Percentiles rank a stretch among this genome's conserved stretches.
Conservation (phyloP, 176 grass and related monocot genomes). For the Oryza longistaminata region DNA sequence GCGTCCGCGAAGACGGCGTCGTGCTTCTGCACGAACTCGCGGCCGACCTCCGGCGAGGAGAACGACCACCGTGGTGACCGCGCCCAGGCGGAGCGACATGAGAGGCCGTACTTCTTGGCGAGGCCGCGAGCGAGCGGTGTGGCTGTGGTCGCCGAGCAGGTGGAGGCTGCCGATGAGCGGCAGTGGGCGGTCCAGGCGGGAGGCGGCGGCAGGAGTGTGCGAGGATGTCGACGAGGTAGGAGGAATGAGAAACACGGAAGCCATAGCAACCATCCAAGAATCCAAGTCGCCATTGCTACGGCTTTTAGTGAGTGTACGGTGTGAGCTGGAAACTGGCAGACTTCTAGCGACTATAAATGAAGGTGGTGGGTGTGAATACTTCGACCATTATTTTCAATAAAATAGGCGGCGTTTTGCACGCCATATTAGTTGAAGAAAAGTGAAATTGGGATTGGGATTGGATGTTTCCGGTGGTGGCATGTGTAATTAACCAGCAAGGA, state of each 20-base stretch:
- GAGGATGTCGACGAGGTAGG: slow-evolving; percentile 10
- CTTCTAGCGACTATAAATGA: no score
- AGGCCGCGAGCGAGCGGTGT: slow-evolving; percentile 39
- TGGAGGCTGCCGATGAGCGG: slow-evolving; percentile 41
- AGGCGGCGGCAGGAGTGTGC: neutral
- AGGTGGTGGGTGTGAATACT: no score
- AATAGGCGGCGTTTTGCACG: no score
- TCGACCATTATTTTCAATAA: no score
- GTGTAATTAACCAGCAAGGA: no score
- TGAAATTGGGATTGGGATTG: no score
- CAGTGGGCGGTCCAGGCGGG: slow-evolving; percentile 14
- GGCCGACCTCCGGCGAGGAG: slow-evolving; percentile 15
- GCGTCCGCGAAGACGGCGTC: slow-evolving; percentile 21
- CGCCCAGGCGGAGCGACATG: slow-evolving; percentile 38
- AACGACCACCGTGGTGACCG: slow-evolving; percentile 36
- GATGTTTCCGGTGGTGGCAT: no score
- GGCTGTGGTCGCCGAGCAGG: slow-evolving; percentile 16
- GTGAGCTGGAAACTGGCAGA: no score
- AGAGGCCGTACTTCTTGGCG: slow-evolving; percentile 15
- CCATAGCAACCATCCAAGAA: slow-evolving; percentile 23
- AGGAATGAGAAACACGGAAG: neutral
- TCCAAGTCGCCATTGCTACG: neutral
- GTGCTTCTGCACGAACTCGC: slow-evolving; percentile 43
- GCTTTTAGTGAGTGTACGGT: no score
- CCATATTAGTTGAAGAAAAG: no score